Evolutionary conservation across 345 rosid genomes (phyloP), one percentile per base, ranked within the genome.

Genomic region (Leavenworthia alabamica): DNA sequence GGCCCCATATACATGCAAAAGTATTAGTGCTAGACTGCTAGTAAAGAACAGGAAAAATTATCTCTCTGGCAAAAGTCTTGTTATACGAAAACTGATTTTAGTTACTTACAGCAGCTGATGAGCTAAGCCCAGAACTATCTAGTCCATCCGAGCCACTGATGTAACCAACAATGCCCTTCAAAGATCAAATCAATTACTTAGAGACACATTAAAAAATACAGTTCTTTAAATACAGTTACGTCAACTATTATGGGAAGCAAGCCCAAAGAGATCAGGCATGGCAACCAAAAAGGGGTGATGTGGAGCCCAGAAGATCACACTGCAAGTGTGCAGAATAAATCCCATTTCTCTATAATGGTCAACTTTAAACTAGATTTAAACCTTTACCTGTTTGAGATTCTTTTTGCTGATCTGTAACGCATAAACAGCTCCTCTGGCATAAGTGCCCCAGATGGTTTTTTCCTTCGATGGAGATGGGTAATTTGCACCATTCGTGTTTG

Each of bases 51-150:
- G 48, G 43, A 66, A 15, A 37, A 22, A 1, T 4, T 35, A 9
- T 48, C 48, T 22, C 33, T 40, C 22, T 7, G 9, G 49, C 43
- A 62, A 58, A 51, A 44, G n/a, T 28, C 46, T 12, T 52, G 51
- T 24, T 45, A 46, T 65, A 12, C 6, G 5, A 53, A 56, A 52
- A 17, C 55, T 37, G 31, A 37, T 28, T 57, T 29, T 23, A 32
- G 36, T 53, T 60, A 83, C 98, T 77, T 80, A 92, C 96, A 28
- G 98, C 95, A 70, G 98, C 95, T 44, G 96, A 92, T 68, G 98
- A 92, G 79, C 98, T 92, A 71, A 92, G 96, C 58, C 98, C 98
- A 14, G 96, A 86, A 71, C 95, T 82, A 70, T 92, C 98, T 77
- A 92, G 82, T 71, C 85, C 90, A 75, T 85, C 79, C 40, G 95